Base-by-base conservation (phyloP, 176 grass and related monocot species). In the Carex scoparia region DNA sequence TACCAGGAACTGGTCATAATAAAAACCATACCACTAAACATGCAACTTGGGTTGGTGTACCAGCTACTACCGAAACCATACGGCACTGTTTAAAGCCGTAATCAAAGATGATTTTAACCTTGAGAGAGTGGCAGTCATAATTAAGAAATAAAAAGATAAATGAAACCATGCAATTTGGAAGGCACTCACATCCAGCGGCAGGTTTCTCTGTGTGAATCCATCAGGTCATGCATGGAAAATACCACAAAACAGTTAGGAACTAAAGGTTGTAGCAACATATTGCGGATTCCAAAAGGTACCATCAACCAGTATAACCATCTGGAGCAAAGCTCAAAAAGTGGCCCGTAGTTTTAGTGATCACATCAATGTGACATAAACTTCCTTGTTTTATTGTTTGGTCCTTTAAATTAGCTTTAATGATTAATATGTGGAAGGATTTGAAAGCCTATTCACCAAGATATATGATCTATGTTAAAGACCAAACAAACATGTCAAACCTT, bases 121-220 rank as follows among this genome's bases (percentile, higher is more conserved):
- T 83, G 19, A 83, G 13, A 53, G 28, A 18, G 14, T 65, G 48
- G 13, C 15, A n/a, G 42, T 51, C 11, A 83, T 83, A 54, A 69
- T 51, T 82, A 44, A 27, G 57, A 81, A 81, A 58, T 13, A 5
- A 56, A 63, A 46, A 69, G 83, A 86, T n/a, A 83, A 57, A 87
- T 74, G 54, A 35, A 23, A 57, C 28, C 28, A 78, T 57, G 74
- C 53, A 61, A 62, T 84, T 42, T 9, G 7, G 56, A 18, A 68
- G 10, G 13, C 79, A 88, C 96, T 90, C 91, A 98, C 96, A 92
- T 91, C 57, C 93, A 92, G 96, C 92, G 81, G 96, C 96, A 85
- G 96, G 96, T 92, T 98, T 98, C 81, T 98, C 96, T 95, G 88
- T 82, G 84, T 40, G 73, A 38, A 66, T 83, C 51, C 85, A 85